Evolutionary conservation across 164 flowering plant genomes (phyloP).

Genomic region (Pachysandra terminalis): DNA sequence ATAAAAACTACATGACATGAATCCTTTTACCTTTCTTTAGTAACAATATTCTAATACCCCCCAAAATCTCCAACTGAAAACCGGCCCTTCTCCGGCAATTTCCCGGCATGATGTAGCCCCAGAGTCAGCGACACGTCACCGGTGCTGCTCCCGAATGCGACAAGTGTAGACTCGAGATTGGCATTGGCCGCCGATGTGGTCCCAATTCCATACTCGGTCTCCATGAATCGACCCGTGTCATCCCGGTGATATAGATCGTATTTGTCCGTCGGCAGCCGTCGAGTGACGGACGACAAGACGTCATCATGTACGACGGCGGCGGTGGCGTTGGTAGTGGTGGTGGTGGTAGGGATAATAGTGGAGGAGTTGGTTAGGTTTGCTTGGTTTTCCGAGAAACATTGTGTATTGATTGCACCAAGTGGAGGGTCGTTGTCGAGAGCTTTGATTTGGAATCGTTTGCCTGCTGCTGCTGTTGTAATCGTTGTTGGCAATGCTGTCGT

Average conservation of each 20-base stretch:
- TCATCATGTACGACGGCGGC: no score
- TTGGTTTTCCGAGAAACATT: slow-evolving; percentile 44
- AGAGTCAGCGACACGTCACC: slow-evolving; percentile 84
- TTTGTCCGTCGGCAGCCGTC: no score
- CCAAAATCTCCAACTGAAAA: slow-evolving; percentile 36
- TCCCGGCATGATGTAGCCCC: slow-evolving; percentile 78
- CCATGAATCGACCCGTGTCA: slow-evolving; percentile 20
- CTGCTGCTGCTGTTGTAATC: slow-evolving; percentile 25
- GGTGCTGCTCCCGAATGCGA: slow-evolving; percentile 54
- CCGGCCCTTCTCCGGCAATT: slow-evolving; percentile 56
- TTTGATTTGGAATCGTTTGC: slow-evolving; percentile 38
- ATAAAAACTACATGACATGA: no score
- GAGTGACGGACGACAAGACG: slow-evolving; percentile 17
- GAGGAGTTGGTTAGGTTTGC: slow-evolving; percentile 15
- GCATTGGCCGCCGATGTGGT: slow-evolving; percentile 22
- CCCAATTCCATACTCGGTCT: slow-evolving; percentile 26
- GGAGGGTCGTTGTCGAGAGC: slow-evolving; percentile 64
- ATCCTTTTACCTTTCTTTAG: no score
- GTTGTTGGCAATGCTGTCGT: slow-evolving; percentile 19
- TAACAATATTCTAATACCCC: slow-evolving; percentile 16
- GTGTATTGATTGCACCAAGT: slow-evolving; percentile 50
- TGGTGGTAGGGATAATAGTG: slow-evolving; percentile 10
- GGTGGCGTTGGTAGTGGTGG: slow-evolving; percentile 5
- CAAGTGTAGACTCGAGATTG: slow-evolving; percentile 32
- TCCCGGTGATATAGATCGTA: slow-evolving; percentile 20